Conservation (phyloP, 805 yeast species). For the Nakazawaea populi region DNA sequence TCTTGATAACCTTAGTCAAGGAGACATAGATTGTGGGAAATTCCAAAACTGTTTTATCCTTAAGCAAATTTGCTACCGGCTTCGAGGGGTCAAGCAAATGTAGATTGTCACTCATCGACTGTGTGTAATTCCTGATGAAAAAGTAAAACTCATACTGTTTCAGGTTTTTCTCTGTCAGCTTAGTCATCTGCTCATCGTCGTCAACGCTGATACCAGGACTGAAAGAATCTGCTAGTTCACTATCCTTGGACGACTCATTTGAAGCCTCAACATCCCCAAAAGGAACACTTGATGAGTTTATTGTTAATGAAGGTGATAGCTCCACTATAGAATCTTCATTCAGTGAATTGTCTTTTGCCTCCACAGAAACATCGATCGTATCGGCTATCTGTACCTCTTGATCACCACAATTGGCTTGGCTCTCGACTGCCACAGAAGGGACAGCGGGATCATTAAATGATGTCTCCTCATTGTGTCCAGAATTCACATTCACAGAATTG, state of each 20-base stretch:
- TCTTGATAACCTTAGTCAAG: constrained; percentile 18
- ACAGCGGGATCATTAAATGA: no score
- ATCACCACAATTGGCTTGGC: no score
- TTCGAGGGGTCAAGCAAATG: constrained; percentile 29
- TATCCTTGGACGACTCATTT: no score
- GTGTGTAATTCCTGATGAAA: constrained; percentile 1
- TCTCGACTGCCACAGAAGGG: no score
- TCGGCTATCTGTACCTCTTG: no score
- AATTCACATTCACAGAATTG: background rate
- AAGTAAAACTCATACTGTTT: background rate
- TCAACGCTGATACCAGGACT: background rate
- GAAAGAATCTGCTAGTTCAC: no score
- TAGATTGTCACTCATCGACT: constrained; percentile 20
- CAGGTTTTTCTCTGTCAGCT: background rate
- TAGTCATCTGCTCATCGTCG: background rate
- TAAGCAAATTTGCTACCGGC: constrained; percentile 43
- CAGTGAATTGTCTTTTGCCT: no score
- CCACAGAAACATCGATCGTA: no score
- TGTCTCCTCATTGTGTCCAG: background rate
- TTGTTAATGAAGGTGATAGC: no score
- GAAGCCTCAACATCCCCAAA: no score
- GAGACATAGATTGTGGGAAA: constrained; percentile 65
- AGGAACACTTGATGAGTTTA: no score
- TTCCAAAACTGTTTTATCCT: constrained; percentile 61
- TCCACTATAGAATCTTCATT: no score